Evolutionary conservation across 805 yeast genomes (phyloP), one percentile per base, ranked within the genome.

Genomic region (Kodamaea neixiangensis): DNA sequence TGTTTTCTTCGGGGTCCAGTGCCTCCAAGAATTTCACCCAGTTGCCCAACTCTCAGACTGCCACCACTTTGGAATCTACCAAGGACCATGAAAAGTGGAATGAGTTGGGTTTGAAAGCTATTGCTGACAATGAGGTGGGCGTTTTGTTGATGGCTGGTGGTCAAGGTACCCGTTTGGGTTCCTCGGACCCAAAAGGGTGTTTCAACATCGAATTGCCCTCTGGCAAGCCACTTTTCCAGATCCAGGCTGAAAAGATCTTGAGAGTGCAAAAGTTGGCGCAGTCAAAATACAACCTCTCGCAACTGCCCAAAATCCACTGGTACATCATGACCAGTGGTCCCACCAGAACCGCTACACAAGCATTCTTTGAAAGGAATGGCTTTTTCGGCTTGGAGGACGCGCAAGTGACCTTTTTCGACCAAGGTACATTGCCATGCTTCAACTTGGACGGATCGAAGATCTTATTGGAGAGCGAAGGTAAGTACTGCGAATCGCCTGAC

Each of bases 111-210:
- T 67, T 85, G 14, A 72, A 81, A 20, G 87, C 93, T 25, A 85
- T 94, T 48, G 67, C 80, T 14, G 67, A 74, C 11, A 86, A 86
- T 56, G 81, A 87, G 61, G 98, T 93, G 19, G 99, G 90, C 31
- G 93, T 94, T 4, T 76, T 94, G 40, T 75, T 94, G 47, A 86
- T 94, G 88, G 97, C 99, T 10, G 99, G 99, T 50, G 99, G 99
- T 46, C 99, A 94, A 69, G 99, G 99, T 29, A 88, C 97, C 6
- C 79, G 99, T 55, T 76, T 94, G 49, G 99, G 99, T 1, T 90
- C 97, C 1, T 73, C 83, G 3, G 82, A 75, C 20, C 99, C 99
- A 34, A 94, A 94, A 69, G 99, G 99, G 1, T 93, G 97, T 69
- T 94, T 82, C 65, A 82, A 93, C 65, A 85, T 94, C 54, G 86